Evolutionary conservation across 2,329 filamentous ascomycete species (phyloP).

Genomic region (Diaporthe batatas): DNA sequence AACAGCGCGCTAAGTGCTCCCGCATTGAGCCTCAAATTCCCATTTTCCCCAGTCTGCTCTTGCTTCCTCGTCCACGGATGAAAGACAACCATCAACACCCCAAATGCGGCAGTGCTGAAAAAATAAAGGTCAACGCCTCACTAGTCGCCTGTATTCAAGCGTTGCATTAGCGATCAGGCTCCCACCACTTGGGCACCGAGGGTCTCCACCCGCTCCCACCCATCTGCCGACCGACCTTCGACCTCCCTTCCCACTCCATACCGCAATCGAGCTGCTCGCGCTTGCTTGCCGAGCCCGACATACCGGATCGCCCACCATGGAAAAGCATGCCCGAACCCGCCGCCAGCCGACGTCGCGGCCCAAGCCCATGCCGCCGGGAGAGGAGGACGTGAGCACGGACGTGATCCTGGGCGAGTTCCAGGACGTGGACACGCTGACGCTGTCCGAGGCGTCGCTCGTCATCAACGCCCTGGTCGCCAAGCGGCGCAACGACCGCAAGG

Average conservation of each 20-base stretch:
- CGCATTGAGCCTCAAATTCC: constrained; percentile 21
- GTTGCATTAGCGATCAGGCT: background rate
- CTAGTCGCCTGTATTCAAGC: background rate
- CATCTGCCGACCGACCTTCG: background rate
- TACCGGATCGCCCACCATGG: constrained; percentile 47
- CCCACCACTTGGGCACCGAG: constrained; percentile 22
- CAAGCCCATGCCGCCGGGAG: constrained; percentile 78
- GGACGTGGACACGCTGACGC: constrained; percentile 88
- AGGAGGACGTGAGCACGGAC: constrained; percentile 86
- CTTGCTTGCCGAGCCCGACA: background rate
- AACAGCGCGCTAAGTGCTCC: constrained; percentile 22
- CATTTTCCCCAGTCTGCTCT: constrained; percentile 1
- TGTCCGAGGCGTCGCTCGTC: constrained; percentile 92
- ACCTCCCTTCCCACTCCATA: constrained; percentile 36
- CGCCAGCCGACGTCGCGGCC: constrained; percentile 71
- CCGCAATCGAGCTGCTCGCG: background rate
- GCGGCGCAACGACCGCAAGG: constrained; percentile 82
- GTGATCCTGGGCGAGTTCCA: constrained; percentile 95
- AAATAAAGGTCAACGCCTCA: background rate
- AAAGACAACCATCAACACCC: constrained; percentile 19
- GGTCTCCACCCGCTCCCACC: constrained; percentile 26
- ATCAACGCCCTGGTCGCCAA: constrained; percentile 90
- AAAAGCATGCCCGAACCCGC: constrained; percentile 35
- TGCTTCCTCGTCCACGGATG: background rate
- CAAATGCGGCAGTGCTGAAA: constrained; percentile 22